phyloP scores from a whole-genome alignment of 768 basidiomycete species.

The Epithele typhae region DNA sequence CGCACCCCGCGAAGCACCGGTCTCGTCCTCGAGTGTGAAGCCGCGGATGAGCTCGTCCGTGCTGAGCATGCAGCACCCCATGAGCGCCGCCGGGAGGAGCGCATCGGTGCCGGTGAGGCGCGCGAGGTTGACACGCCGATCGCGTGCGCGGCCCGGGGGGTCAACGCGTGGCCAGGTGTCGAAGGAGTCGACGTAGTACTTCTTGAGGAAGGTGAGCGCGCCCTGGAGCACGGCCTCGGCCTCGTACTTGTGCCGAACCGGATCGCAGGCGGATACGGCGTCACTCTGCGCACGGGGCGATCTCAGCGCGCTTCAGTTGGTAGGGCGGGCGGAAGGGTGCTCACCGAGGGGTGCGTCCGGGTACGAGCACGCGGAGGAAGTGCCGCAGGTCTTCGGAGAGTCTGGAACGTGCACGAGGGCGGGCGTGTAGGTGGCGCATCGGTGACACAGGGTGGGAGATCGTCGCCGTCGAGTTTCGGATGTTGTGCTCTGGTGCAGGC shows the following conservation, averaged over 20 bases:
- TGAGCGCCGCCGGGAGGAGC: conserved; percentile 75
- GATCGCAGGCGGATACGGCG: conserved; percentile 2
- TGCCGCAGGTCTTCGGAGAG: conserved; percentile 1
- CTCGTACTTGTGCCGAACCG: conserved; percentile 11
- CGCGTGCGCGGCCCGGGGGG: background rate
- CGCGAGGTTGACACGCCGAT: conserved; percentile 15
- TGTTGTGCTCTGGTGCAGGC: conserved; percentile 61
- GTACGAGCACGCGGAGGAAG: background rate
- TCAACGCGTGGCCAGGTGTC: background rate
- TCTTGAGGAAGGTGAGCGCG: conserved; percentile 1
- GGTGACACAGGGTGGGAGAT: too few species aligned
- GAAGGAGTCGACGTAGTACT: conserved; percentile 1
- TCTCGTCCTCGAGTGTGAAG: too few species aligned
- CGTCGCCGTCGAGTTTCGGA: too few species aligned
- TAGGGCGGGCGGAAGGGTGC: too few species aligned
- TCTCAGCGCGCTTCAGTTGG: too few species aligned
- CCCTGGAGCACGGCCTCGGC: conserved; percentile 3
- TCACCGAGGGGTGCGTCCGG: too few species aligned
- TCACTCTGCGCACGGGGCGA: too few species aligned
- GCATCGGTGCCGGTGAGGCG: conserved; percentile 24
- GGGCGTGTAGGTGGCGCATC: too few species aligned
- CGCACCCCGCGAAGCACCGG: conserved; percentile 8
- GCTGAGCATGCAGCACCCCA: too few species aligned
- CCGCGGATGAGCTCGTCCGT: conserved; percentile 5
- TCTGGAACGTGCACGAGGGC: background rate